Percentiles rank a stretch among this genome's conserved stretches.
Conservation (phyloP, 805 yeast species). For the Yarrowia hollandica region DNA sequence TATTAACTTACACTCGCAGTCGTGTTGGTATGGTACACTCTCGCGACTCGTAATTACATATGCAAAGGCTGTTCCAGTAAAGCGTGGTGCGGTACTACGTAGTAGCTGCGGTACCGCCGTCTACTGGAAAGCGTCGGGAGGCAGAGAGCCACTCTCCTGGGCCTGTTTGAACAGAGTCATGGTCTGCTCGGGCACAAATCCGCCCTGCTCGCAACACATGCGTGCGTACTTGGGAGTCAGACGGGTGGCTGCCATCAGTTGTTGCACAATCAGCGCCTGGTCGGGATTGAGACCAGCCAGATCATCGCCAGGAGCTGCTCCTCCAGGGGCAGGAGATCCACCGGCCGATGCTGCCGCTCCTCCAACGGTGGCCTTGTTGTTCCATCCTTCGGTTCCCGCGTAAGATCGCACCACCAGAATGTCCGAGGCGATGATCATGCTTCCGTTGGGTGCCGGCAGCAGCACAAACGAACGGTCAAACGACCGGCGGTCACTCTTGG, state of each 20-base stretch:
- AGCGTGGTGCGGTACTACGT: too few species aligned
- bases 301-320: constrained; percentile 32
- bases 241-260: constrained; percentile 68
- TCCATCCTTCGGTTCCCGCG: constrained; percentile 61
- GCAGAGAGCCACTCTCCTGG: constrained; percentile 51
- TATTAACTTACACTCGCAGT: too few species aligned
- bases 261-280: constrained; percentile 66
- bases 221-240: constrained; percentile 76
- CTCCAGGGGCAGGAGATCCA: not conserved
- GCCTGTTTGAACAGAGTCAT: constrained; percentile 69
- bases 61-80: too few species aligned
- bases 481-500: constrained; percentile 50
- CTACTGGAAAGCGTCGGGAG: constrained; percentile 54
- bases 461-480: constrained; percentile 85
- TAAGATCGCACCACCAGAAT: constrained; percentile 65
- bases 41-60: too few species aligned
- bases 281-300: constrained; percentile 47
- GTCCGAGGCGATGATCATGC: constrained; percentile 85
- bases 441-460: constrained; percentile 65
- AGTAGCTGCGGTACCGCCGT: too few species aligned
- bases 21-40: too few species aligned
- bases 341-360: not conserved
- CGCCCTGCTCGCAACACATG: constrained; percentile 84
- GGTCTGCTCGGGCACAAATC: constrained; percentile 76
- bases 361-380: constrained; percentile 14